phyloP scores from a whole-genome alignment of 495 filamentous ascomycete species.

The Letharia lupina region DNA sequence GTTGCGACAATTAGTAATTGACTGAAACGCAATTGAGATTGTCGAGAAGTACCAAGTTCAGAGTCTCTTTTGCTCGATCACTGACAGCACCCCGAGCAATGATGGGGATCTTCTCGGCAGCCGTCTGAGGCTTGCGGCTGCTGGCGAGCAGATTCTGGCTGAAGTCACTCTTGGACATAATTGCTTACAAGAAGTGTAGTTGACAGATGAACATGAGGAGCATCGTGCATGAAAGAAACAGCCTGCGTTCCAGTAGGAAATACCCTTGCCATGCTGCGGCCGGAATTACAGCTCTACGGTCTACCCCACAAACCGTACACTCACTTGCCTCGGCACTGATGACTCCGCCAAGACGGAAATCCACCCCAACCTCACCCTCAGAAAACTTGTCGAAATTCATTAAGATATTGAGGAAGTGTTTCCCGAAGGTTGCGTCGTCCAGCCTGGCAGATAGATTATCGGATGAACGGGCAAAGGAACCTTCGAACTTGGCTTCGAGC shows the following conservation, averaged over 20 bases:
- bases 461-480: too few species aligned
- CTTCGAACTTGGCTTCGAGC: too few species aligned
- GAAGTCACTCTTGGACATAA: constrained; percentile 26
- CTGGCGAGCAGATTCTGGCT: constrained; percentile 24
- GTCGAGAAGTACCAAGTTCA: constrained; percentile 47
- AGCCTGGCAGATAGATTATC: too few species aligned
- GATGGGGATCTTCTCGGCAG: constrained; percentile 49
- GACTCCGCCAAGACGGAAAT: constrained; percentile 1
- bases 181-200: background rate
- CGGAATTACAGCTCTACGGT: background rate
- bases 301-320: background rate
- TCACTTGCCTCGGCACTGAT: background rate
- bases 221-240: background rate
- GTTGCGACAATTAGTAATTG: constrained; percentile 19
- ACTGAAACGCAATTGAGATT: constrained; percentile 1
- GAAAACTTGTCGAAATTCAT: too few species aligned
- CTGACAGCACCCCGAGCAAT: constrained; percentile 63
- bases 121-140: constrained; percentile 24
- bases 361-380: too few species aligned
- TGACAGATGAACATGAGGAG: background rate
- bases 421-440: too few species aligned
- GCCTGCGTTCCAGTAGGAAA: background rate
- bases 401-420: too few species aligned
- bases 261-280: background rate
- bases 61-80: constrained; percentile 68